Percentiles rank a stretch among this genome's conserved stretches.
Evolutionary conservation across 176 grass and related monocot genomes (phyloP).

Genomic region (Carex scoparia): DNA sequence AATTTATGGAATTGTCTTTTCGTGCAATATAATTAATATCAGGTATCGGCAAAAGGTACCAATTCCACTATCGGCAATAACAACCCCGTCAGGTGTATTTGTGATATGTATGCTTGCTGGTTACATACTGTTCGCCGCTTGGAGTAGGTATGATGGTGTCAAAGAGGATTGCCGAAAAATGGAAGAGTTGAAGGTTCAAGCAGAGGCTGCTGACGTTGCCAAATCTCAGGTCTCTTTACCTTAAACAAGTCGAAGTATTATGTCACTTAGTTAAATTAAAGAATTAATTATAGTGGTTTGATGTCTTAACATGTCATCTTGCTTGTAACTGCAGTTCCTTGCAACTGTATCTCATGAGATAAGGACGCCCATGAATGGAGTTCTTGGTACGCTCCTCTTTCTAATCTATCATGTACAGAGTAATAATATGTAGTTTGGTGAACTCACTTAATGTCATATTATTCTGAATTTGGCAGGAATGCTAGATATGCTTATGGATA

Average conservation of each 20-base stretch:
- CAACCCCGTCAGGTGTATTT: slow-evolving; percentile 65
- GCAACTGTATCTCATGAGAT: slow-evolving; percentile 99
- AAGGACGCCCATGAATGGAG: slow-evolving; percentile 98
- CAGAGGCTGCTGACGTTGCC: slow-evolving; percentile 90
- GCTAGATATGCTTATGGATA: slow-evolving; percentile 90
- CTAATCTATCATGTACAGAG: background rate
- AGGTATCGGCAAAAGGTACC: slow-evolving; percentile 77
- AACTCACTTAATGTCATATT: background rate
- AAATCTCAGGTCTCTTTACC: slow-evolving; percentile 68
- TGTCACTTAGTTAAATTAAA: background rate
- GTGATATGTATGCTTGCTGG: slow-evolving; percentile 79
- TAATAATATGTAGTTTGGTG: background rate
- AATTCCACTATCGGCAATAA: slow-evolving; percentile 50
- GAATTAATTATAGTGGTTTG: background rate
- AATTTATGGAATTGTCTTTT: background rate
- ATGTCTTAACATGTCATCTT: slow-evolving; percentile 7
- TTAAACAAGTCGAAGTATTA: background rate
- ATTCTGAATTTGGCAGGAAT: slow-evolving; percentile 48
- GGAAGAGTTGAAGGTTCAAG: slow-evolving; percentile 89
- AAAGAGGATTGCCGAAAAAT: slow-evolving; percentile 90
- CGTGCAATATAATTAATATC: background rate
- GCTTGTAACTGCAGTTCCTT: slow-evolving; percentile 61
- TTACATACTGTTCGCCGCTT: slow-evolving; percentile 75
- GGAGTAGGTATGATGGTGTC: slow-evolving; percentile 80
- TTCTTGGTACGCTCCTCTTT: slow-evolving; percentile 56